These are phyloP conservation scores for Dendrocalamus latiflorus DNA, from an alignment of 202 grass and related monocot genomes.

Conservation along the genomic window DNA sequence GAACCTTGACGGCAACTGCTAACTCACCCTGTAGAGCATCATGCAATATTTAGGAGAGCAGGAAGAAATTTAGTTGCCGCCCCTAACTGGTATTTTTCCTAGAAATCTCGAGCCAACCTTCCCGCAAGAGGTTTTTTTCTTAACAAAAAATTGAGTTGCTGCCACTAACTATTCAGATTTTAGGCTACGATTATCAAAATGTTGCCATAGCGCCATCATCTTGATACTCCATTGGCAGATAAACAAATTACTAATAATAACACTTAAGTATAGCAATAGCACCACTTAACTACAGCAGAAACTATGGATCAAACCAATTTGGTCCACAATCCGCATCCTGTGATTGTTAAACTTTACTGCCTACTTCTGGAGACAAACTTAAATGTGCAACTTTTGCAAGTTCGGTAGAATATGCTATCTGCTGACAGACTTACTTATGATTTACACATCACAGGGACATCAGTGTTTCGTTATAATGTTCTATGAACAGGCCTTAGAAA, in stretches of 20 bases:
- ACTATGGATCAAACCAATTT: not conserved
- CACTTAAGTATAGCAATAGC: too few species aligned
- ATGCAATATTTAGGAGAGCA: not conserved
- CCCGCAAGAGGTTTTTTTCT: too few species aligned
- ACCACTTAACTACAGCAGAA: slow-evolving; percentile 34
- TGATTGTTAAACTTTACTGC: not conserved
- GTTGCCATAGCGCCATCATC: too few species aligned
- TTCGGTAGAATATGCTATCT: not conserved
- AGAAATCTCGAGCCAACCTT: too few species aligned
- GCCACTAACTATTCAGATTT: too few species aligned
- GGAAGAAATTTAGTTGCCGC: not conserved
- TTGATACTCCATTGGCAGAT: too few species aligned
- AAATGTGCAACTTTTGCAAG: not conserved
- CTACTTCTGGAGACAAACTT: not conserved
- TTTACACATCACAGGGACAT: not conserved
- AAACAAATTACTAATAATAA: too few species aligned
- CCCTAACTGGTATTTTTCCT: not conserved
- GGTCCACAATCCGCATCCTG: not conserved
- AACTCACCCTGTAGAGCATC: not conserved
- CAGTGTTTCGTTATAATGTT: not conserved
- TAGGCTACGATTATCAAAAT: too few species aligned
- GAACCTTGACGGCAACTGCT: too few species aligned
- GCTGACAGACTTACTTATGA: not conserved
- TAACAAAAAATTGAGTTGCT: too few species aligned
- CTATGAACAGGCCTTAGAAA: not conserved